Conservation (phyloP, 2,329 filamentous ascomycete species). For the Fusarium sp. region DNA sequence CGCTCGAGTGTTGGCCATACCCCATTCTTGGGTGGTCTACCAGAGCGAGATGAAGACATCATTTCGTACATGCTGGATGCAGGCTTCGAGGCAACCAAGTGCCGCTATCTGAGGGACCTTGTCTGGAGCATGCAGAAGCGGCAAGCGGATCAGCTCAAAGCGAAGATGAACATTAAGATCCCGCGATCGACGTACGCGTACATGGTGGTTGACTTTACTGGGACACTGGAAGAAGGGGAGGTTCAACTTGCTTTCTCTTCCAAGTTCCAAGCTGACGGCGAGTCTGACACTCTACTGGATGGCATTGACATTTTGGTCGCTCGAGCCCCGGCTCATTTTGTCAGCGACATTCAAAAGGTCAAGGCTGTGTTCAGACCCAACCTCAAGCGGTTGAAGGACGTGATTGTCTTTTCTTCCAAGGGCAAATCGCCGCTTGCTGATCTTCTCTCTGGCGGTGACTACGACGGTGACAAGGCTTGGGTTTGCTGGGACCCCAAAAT, state of each 20-base stretch:
- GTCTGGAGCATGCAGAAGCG: slow-evolving; percentile 59
- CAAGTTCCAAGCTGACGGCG: slow-evolving; percentile 67
- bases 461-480: slow-evolving; percentile 84
- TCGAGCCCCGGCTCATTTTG: slow-evolving; percentile 74
- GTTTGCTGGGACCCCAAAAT: slow-evolving; percentile 77
- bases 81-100: slow-evolving; percentile 66
- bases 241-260: slow-evolving; percentile 75
- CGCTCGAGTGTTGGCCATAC: slow-evolving; percentile 53
- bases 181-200: slow-evolving; percentile 69
- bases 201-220: slow-evolving; percentile 76
- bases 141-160: slow-evolving; percentile 64
- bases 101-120: slow-evolving; percentile 60
- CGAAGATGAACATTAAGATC: slow-evolving; percentile 69
- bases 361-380: slow-evolving; percentile 66
- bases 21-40: slow-evolving; percentile 61
- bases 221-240: slow-evolving; percentile 70
- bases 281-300: slow-evolving; percentile 64
- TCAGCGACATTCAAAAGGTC: slow-evolving; percentile 79
- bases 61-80: slow-evolving; percentile 66
- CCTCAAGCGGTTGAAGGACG: slow-evolving; percentile 76
- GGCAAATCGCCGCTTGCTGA: slow-evolving; percentile 73
- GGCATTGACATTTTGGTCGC: slow-evolving; percentile 73
- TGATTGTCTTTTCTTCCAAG: slow-evolving; percentile 78
- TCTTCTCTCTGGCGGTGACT: slow-evolving; percentile 81
- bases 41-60: slow-evolving; percentile 59